Evolutionary conservation across 495 filamentous ascomycete species (phyloP).

Genomic region (Penicillium roqueforti): DNA sequence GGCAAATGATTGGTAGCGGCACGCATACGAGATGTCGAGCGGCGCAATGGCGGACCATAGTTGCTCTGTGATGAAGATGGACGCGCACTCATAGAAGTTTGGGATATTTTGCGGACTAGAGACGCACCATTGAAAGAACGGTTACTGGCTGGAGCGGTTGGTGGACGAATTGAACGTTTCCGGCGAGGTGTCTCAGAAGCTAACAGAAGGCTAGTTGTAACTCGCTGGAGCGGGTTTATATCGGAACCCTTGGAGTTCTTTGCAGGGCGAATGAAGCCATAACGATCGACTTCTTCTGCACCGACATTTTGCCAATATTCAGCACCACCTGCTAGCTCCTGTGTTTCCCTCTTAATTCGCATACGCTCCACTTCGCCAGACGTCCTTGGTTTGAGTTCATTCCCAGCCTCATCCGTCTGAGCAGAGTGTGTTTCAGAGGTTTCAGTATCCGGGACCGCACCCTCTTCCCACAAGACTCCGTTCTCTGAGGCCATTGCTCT

Average conservation of each 20-base stretch:
- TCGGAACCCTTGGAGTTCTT: constrained; percentile 39
- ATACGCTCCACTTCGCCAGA: constrained; percentile 26
- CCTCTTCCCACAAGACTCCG: constrained; percentile 57
- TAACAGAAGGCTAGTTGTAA: constrained; percentile 61
- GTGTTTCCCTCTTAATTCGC: constrained; percentile 46
- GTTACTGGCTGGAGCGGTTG: constrained; percentile 39
- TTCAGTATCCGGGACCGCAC: constrained; percentile 46
- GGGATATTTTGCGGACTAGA: constrained; percentile 44
- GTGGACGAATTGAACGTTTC: constrained; percentile 49
- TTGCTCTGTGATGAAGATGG: constrained; percentile 47
- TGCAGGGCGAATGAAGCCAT: constrained; percentile 79
- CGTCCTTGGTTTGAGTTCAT: constrained; percentile 21
- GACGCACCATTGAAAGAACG: constrained; percentile 52
- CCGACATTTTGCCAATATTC: constrained; percentile 94
- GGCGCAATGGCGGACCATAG: constrained; percentile 35
- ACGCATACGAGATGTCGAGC: constrained; percentile 47
- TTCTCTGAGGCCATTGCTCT: constrained; percentile 47
- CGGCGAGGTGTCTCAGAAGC: constrained; percentile 61
- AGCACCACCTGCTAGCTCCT: constrained; percentile 74
- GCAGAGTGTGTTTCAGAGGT: constrained; percentile 29
- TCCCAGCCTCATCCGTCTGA: constrained; percentile 12
- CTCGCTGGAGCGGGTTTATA: constrained; percentile 55
- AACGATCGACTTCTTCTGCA: constrained; percentile 84
- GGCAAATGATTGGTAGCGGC: constrained; percentile 71
- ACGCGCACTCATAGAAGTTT: constrained; percentile 26